Base-by-base conservation (phyloP, 805 yeast genomes). In the Sungouiella thailandica region DNA sequence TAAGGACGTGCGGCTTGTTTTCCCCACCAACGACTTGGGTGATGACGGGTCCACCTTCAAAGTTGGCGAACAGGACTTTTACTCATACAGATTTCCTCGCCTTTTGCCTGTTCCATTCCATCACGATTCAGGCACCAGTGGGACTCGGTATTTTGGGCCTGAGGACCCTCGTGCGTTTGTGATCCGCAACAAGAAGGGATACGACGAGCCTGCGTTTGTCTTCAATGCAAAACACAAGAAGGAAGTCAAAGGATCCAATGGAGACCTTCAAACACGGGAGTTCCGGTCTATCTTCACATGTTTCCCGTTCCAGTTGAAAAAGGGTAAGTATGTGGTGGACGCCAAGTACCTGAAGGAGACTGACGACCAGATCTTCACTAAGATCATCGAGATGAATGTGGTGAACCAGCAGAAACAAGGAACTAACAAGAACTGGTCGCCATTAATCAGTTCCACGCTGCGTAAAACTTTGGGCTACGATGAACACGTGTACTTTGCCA, bases 111-210 rank as follows among this genome's bases (percentile, higher is more conserved):
- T 43, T 16, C 47, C 47, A 3, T 38, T 35, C 27, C 18, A 16
- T 14, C 57, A 54, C 33, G 55, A 57, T 34, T 40, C 43, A 3
- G 25, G 40, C 41, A 19, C 41, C 49, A 31, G 47, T 40, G 8
- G 40, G 42, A 10, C 43, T 41, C 17, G 40, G 17, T 58, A 44
- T 35, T 38, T 55, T 32, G 78, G 79, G 1, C 73, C 78, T 2
- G 76, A 73, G 48, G 77, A 73, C 44, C 76, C 79, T 1, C 56
- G 76, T 19, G 49, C 72, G 22, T 41, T 70, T 4, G 35, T 64
- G 7, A 56, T 60, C 7, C 48, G 40, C 18, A 57, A 59, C 36
- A 49, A 50, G 29, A 50, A 50, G 16, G 68, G 68, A 4, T 48
- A 47, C 22, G 62, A 62, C 19, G 78, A 73, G 38, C 79, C 79